phyloP scores from a whole-genome alignment of 177 flowering plant species.

The Vitis hybrid region DNA sequence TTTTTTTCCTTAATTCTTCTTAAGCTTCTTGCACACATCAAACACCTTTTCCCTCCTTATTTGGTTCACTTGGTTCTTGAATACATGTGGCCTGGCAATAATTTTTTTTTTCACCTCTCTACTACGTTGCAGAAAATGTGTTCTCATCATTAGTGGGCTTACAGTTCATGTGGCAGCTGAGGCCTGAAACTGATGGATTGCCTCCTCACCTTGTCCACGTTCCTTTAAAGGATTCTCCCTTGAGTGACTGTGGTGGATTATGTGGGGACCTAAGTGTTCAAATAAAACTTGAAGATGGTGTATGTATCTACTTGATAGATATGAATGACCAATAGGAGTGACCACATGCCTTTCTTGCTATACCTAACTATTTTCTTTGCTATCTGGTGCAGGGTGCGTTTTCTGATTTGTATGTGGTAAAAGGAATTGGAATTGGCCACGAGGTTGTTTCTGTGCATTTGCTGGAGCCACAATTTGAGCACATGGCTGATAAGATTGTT shows the following conservation, averaged over 20 bases:
- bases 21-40: background rate
- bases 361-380: background rate
- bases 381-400: slow-evolving; percentile 61
- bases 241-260: slow-evolving; percentile 86
- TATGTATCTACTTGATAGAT: slow-evolving; percentile 30
- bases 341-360: background rate
- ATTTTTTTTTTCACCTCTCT: slow-evolving; percentile 5
- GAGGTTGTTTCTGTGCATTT: slow-evolving; percentile 78
- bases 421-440: slow-evolving; percentile 82
- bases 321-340: background rate
- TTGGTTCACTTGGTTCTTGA: slow-evolving; percentile 4
- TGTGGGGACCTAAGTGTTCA: slow-evolving; percentile 83
- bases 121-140: slow-evolving; percentile 68
- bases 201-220: slow-evolving; percentile 83
- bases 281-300: slow-evolving; percentile 78
- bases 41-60: background rate
- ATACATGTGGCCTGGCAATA: background rate
- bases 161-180: slow-evolving; percentile 77
- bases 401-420: slow-evolving; percentile 78
- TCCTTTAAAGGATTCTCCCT: slow-evolving; percentile 85
- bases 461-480: slow-evolving; percentile 61
- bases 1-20: background rate
- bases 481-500: slow-evolving; percentile 66
- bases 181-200: slow-evolving; percentile 56
- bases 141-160: slow-evolving; percentile 93